Evolutionary conservation across 176 grass and related monocot genomes (phyloP), one percentile per base, ranked within the genome.

Genomic region (Melocanna baccifera): DNA sequence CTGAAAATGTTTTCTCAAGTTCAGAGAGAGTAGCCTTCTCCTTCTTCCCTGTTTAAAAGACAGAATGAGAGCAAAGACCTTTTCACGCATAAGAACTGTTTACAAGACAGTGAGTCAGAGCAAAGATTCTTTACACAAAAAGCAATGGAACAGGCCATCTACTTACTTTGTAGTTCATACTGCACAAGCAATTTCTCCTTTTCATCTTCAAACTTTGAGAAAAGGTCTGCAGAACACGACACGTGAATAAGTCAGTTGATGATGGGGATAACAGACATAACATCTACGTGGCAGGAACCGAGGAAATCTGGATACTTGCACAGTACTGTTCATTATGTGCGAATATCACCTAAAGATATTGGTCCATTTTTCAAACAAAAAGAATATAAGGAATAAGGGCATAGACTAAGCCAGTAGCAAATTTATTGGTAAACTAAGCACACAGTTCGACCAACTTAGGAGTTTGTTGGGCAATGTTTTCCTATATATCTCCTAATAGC

Each of bases 131-230:
- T 19, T 62, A 6, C 30, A 23, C 4, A 83, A 55, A 69, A 69
- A 71, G 18, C 10, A 73, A 61, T 15, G 39, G 23, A 61, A 36
- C 28, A 76, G 29, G n/a, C 29, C 13, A 32, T 77, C 26, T 71
- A 82, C 91, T 93, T 82, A 95, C 91, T 88, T 59, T 93, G 89
- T 67, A 95, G 89, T 82, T 95, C 96, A 83, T 95, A 95, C 82
- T 90, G 91, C 50, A 73, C 57, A 69, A 86, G 80, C 59, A 95
- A 62, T 85, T 98, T 98, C 65, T 92, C 91, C 81, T 95, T 98
- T 83, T 93, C 96, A 84, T 90, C 83, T 90, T 98, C 96, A 75
- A 86, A 98, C 81, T 98, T 98, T 28, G 89, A 88, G 82, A 95
- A 95, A 41, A 98, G 73, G 11, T 95, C 96, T 98, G 85, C 78